These are phyloP conservation scores for Geranium rotundifolium DNA, from an alignment of 345 rosid genomes.

Conservation along the genomic window DNA sequence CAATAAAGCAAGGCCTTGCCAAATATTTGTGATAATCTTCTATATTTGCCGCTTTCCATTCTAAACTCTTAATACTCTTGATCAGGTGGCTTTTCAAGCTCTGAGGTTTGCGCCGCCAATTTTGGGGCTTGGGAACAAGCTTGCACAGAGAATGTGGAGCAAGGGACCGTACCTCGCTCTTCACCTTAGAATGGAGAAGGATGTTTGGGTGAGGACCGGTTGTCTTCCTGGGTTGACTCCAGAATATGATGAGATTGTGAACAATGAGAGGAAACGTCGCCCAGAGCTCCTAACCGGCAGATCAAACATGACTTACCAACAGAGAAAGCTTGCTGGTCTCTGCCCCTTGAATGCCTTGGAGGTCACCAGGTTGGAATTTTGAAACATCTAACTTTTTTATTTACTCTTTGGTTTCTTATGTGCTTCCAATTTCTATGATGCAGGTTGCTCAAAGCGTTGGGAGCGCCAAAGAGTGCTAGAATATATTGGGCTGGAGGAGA, in stretches of 20 bases:
- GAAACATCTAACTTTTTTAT: no score
- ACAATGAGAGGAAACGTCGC: conserved; percentile 55
- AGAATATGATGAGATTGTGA: conserved; percentile 60
- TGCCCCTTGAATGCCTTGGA: conserved; percentile 88
- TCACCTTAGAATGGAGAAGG: conserved; percentile 85
- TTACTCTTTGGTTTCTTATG: no score
- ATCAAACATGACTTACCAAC: conserved; percentile 69
- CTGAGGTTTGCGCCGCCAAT: conserved; percentile 57
- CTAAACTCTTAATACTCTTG: no score
- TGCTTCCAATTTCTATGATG: no score
- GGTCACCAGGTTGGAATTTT: conserved; percentile 36
- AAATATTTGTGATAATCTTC: no score
- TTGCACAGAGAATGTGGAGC: conserved; percentile 69
- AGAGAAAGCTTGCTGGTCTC: conserved; percentile 75
- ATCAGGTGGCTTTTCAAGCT: conserved; percentile 80
- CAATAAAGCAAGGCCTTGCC: no score
- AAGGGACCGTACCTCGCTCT: conserved; percentile 86
- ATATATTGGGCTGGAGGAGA: conserved; percentile 96
- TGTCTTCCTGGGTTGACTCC: conserved; percentile 79
- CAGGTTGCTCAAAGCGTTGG: conserved; percentile 77
- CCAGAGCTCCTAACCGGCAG: conserved; percentile 88
- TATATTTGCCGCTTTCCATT: neutral
- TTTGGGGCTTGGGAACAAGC: conserved; percentile 65
- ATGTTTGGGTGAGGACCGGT: conserved; percentile 94
- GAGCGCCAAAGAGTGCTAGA: conserved; percentile 58